Conservation (phyloP, 768 basidiomycete species). For the Mycena vitilis region DNA sequence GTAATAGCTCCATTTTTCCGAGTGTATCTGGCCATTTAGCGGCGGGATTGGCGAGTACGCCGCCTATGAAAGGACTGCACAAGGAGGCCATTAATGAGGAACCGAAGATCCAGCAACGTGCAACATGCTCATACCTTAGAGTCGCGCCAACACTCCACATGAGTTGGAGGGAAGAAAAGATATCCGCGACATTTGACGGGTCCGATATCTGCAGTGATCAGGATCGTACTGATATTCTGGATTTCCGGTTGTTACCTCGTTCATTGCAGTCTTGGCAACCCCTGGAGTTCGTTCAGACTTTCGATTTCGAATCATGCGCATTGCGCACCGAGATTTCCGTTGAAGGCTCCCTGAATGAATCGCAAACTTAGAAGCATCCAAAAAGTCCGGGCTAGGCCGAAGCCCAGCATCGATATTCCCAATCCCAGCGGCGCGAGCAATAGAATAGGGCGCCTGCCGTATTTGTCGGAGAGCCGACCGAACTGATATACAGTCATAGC, state of each 20-base stretch:
- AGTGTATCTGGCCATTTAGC: slow-evolving; percentile 27
- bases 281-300: no score
- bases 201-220: slow-evolving; percentile 15
- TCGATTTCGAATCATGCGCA: no score
- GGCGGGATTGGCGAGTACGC: slow-evolving; percentile 10
- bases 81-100: neutral
- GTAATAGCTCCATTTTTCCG: slow-evolving; percentile 24
- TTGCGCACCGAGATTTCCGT: slow-evolving; percentile 29
- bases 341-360: slow-evolving; percentile 27
- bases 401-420: slow-evolving; percentile 37
- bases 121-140: neutral
- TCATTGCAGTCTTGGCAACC: no score
- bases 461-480: slow-evolving; percentile 42
- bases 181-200: slow-evolving; percentile 4
- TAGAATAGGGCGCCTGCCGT: slow-evolving; percentile 41
- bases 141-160: slow-evolving; percentile 8
- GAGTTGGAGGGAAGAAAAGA: neutral
- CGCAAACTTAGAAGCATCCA: slow-evolving; percentile 28
- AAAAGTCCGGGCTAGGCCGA: slow-evolving; percentile 40
- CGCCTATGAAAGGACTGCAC: slow-evolving; percentile 30
- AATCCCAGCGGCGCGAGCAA: slow-evolving; percentile 39
- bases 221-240: no score
- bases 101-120: neutral
- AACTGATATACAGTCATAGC: slow-evolving; percentile 38
- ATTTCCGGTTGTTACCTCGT: no score